Base-by-base conservation (phyloP, 305 asterid species). In the Solanum chacoense region DNA sequence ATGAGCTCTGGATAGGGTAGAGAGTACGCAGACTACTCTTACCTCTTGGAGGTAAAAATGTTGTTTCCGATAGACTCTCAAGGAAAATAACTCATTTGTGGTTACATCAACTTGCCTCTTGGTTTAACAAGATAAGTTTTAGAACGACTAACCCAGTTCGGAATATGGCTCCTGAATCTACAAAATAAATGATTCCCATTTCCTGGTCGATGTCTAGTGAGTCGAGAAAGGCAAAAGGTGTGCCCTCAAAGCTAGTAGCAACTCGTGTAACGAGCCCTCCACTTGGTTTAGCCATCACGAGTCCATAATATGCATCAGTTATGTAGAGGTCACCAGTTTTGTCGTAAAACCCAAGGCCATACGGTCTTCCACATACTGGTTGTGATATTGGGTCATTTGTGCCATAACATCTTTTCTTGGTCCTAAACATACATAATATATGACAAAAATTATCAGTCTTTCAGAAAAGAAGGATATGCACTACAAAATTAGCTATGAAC, bases 321-420 rank as follows among this genome's bases (percentile, higher is more conserved):
- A 83, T 8, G 4, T 81, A 89, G 7, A 89, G 71, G 8, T 14
- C 6, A 11, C 87, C 80, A 5, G 26, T 28, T 29, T 14, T 5
- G 11, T 3, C 0, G 7, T 89, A 34, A 69, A 89, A 87, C 7
- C 24, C 28, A 55, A 89, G 37, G 3, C 88, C 91, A 2, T 83
- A 12, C 1, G 83, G 63, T 85, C 88, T 37, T 73, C 90, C 90
- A 16, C 91, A 90, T 59, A 32, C 74, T 36, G 20, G 74, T 12
- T 28, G 88, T 31, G 75, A 4, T 22, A 36, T 59, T 26, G 55
- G 72, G 40, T 73, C 79, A 5, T 22, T 75, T 34, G 12, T 50
- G n/a, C 90, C 91, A 74, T 90, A 88, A 16, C 91, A 90, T 18
- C 63, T 13, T 26, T 11, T 42, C 28, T 87, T 87, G 18, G 69